Percentiles rank a stretch among this genome's conserved stretches.
These are phyloP conservation scores for Misopates orontium DNA, from an alignment of 257 asterid genomes.

Conservation along the genomic window DNA sequence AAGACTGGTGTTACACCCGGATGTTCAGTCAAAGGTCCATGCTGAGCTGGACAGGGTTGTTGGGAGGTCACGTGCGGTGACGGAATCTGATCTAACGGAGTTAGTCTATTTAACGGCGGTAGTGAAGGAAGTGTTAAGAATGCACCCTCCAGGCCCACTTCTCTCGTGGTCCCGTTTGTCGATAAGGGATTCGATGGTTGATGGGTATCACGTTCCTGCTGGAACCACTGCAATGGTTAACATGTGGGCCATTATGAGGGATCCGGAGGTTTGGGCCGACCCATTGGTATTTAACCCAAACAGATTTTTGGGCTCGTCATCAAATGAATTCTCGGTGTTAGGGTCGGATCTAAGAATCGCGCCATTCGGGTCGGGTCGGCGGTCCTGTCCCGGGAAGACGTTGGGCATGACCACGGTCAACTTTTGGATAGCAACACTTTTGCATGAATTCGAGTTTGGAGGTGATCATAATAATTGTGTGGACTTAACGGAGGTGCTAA, in stretches of 20 bases:
- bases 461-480: background rate
- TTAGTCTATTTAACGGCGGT: constrained; percentile 63
- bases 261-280: constrained; percentile 55
- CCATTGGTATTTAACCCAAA: constrained; percentile 62
- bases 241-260: constrained; percentile 91
- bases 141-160: constrained; percentile 94
- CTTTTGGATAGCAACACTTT: constrained; percentile 66
- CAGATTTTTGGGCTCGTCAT: constrained; percentile 40
- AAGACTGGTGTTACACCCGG: constrained; percentile 65
- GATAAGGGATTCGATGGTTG: constrained; percentile 50
- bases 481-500: constrained; percentile 56
- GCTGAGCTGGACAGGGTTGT: constrained; percentile 57
- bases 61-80: constrained; percentile 49
- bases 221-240: constrained; percentile 87
- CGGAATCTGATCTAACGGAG: constrained; percentile 52
- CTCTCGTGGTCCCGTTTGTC: constrained; percentile 86
- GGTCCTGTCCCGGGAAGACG: constrained; percentile 78
- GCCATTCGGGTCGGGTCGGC: constrained; percentile 82
- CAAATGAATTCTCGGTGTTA: constrained; percentile 33
- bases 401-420: constrained; percentile 61
- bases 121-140: constrained; percentile 67
- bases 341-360: constrained; percentile 81
- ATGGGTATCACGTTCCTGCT: constrained; percentile 63
- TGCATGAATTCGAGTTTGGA: constrained; percentile 53
- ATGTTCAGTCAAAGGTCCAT: constrained; percentile 59